Percentiles rank a stretch among this genome's conserved stretches.
These are phyloP conservation scores for Diaporthe capsici DNA, from an alignment of 2,329 filamentous ascomycete species.

Conservation along the genomic window DNA sequence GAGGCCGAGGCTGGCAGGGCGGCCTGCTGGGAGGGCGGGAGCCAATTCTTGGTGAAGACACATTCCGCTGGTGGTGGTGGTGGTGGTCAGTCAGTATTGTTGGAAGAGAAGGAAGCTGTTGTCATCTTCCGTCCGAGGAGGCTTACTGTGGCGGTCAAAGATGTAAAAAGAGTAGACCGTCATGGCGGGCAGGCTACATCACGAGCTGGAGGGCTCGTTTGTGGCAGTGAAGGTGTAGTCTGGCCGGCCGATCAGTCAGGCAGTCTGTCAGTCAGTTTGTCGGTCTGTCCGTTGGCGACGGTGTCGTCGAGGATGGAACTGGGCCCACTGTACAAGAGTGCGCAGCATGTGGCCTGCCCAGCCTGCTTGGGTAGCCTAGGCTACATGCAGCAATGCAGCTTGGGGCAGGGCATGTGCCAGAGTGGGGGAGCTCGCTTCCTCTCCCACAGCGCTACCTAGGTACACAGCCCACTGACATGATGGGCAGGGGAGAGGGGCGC, in stretches of 20 bases:
- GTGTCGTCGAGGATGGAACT: conserved; percentile 17
- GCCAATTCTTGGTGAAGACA: conserved; percentile 94
- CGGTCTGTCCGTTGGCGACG: conserved; percentile 13
- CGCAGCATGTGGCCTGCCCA: neutral
- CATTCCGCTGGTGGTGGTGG: conserved; percentile 81
- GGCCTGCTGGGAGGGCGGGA: conserved; percentile 59
- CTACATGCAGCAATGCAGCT: neutral
- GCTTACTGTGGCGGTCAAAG: conserved; percentile 95
- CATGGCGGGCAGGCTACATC: conserved; percentile 69
- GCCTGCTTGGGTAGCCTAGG: no score
- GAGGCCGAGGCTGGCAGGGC: conserved; percentile 54
- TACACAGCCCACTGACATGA: neutral
- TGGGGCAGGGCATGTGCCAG: conserved; percentile 3
- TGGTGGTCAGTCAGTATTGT: conserved; percentile 38
- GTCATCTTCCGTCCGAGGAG: neutral
- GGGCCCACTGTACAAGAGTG: conserved; percentile 27
- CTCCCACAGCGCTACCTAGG: no score
- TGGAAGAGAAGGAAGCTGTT: conserved; percentile 1
- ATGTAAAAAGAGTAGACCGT: conserved; percentile 98
- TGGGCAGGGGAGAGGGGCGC: neutral
- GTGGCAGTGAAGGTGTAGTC: neutral
- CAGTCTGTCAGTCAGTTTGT: no score
- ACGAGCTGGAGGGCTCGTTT: conserved; percentile 38
- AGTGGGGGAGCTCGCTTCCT: conserved; percentile 24
- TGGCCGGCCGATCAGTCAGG: neutral